Evolutionary conservation across 441 rosid genomes (phyloP), one percentile per base, ranked within the genome.

Genomic region (Euphorbia corollata): DNA sequence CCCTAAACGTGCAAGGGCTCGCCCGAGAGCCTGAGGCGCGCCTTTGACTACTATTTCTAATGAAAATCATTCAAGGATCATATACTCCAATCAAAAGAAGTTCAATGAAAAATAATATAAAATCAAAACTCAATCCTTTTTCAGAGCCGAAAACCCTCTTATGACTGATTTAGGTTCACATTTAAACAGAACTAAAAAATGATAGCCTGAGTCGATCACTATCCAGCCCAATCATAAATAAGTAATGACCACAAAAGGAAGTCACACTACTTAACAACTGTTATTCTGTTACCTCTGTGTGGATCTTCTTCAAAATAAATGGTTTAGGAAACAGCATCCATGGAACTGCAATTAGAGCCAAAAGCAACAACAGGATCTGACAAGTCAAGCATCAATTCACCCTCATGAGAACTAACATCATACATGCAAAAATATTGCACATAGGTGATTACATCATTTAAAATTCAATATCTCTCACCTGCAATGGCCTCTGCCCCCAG

Each of bases 261-360:
- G 54, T n/a, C 22, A 5, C 18, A 54, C 16, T 36, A 38, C n/a
- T 20, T 23, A n/a, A 6, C 57, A 67, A 78, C 58, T 15, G 43
- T 50, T 51, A 51, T 19, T 59, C 12, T 10, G 10, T 30, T 84
- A 90, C 99, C 88, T 95, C 95, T 23, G 84, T 64, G 68, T 92
- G 87, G n/a, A 79, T 91, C 77, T 85, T 95, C 82, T 86, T 95
- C 78, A 92, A 82, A 69, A 94, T 86, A 73, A 95, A 88, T 56
- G 99, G 98, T 78, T 95, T 95, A 22, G 99, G 98, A 80, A 95
- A 81, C 64, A 95, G 91, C 99, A 95, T 95, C 98, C 98, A 95
- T 22, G 99, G 99, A 61, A 92, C 95, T 22, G 99, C 95, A 76
- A 87, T 57, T 67, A 90, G 4, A 6, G 96, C 99, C 83, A 80